A percentile compares a stretch with the other conserved stretches of the same genome.
Conservation (phyloP, 306 rosid species). For the Datisca glomerata region DNA sequence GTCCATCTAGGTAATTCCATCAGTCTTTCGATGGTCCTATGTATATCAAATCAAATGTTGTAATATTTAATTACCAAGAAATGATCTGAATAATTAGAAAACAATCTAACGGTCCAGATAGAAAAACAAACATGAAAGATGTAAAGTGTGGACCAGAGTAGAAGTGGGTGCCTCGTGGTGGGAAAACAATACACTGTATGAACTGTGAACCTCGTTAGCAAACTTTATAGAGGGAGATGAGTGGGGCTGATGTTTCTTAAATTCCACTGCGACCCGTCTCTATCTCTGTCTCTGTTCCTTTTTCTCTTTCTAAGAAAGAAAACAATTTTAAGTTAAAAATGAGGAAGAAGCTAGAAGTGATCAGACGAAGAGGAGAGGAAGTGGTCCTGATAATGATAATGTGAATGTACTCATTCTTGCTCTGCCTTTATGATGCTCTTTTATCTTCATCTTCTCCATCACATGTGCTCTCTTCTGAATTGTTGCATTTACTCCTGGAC, state of each 20-base stretch:
- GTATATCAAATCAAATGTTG: neutral
- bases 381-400: conserved; percentile 37
- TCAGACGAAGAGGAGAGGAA: too few species aligned
- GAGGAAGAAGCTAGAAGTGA: neutral
- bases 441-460: conserved; percentile 32
- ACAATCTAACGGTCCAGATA: neutral
- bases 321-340: conserved; percentile 1
- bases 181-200: neutral
- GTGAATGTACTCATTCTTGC: conserved; percentile 19
- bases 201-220: conserved; percentile 50
- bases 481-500: conserved; percentile 64
- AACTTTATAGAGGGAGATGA: conserved; percentile 43
- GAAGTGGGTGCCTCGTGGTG: too few species aligned
- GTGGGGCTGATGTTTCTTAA: conserved; percentile 61
- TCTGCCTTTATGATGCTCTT: conserved; percentile 29
- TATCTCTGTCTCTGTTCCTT: conserved; percentile 17
- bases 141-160: too few species aligned
- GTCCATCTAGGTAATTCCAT: too few species aligned
- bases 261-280: conserved; percentile 31
- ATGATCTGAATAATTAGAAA: neutral
- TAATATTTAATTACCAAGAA: neutral
- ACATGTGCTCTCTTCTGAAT: conserved; percentile 37
- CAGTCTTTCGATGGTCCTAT: too few species aligned
- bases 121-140: too few species aligned
- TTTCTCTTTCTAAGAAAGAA: neutral